Conservation (phyloP, 2,329 filamentous ascomycete genomes). For the Torrubiella hemipterigena region DNA sequence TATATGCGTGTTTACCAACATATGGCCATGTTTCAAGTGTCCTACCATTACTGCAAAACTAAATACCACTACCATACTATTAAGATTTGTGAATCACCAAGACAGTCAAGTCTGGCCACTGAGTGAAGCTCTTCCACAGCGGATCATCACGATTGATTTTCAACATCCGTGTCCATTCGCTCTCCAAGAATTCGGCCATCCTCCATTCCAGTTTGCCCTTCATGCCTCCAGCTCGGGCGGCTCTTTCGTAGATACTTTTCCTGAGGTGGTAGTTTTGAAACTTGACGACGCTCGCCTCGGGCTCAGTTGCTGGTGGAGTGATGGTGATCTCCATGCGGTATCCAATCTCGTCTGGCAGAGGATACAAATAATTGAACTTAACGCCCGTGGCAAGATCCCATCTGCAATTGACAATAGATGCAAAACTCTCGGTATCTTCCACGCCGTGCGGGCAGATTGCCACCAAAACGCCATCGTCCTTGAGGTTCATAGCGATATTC, state of each 20-base stretch:
- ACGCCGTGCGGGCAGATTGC: conserved; percentile 5
- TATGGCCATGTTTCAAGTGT: too few species aligned
- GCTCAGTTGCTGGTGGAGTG: not conserved
- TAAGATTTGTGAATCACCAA: too few species aligned
- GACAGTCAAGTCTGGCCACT: too few species aligned
- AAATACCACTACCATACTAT: too few species aligned
- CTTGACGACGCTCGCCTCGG: not conserved
- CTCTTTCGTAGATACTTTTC: conserved; percentile 5
- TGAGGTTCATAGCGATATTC: conserved; percentile 7
- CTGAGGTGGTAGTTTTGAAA: conserved; percentile 7
- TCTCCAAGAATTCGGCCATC: not conserved
- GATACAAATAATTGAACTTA: not conserved
- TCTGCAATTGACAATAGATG: too few species aligned
- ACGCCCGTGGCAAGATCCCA: too few species aligned
- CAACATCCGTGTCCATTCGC: too few species aligned
- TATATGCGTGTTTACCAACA: too few species aligned
- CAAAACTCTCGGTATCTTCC: conserved; percentile 2
- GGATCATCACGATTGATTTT: too few species aligned
- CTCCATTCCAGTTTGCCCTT: conserved; percentile 3
- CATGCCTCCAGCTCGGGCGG: conserved; percentile 6
- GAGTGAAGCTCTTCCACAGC: too few species aligned
- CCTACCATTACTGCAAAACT: too few species aligned
- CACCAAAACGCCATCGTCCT: conserved; percentile 6
- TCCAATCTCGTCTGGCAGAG: not conserved
- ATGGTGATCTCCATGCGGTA: conserved; percentile 1